Conservation (phyloP, 306 rosid species). For the Sphenostylis stenocarpa region DNA sequence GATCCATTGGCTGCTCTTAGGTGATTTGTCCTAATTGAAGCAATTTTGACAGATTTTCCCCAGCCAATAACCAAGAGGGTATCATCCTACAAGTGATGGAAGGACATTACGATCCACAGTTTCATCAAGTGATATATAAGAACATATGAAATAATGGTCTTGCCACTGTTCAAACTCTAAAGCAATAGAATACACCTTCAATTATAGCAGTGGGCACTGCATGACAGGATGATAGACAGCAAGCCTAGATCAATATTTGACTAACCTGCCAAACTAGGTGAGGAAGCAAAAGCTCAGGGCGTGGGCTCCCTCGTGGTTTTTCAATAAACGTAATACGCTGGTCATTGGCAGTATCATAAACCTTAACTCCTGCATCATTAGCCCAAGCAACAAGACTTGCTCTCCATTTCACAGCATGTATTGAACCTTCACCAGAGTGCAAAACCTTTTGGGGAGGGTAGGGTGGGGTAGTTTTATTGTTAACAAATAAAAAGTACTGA, state of each 20-base stretch:
- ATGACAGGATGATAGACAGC: slow-evolving; percentile 27
- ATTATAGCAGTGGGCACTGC: slow-evolving; percentile 20
- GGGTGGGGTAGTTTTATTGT: slow-evolving; percentile 14
- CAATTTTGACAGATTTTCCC: slow-evolving; percentile 95
- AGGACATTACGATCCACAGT: slow-evolving; percentile 34
- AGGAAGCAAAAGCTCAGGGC: slow-evolving; percentile 89
- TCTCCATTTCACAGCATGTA: slow-evolving; percentile 97
- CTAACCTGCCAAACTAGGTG: slow-evolving; percentile 99
- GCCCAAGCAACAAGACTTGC: slow-evolving; percentile 98
- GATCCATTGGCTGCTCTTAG: slow-evolving; percentile 68
- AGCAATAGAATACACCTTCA: slow-evolving; percentile 20
- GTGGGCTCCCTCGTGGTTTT: slow-evolving; percentile 92
- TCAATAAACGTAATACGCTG: slow-evolving; percentile 92
- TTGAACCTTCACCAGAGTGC: slow-evolving; percentile 99
- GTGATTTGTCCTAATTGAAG: slow-evolving; percentile 69
- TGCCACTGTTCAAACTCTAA: background rate
- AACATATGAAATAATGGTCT: slow-evolving; percentile 22
- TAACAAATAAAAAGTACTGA: slow-evolving; percentile 28
- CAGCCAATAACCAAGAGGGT: slow-evolving; percentile 91
- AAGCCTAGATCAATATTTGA: slow-evolving; percentile 31
- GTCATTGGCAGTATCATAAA: slow-evolving; percentile 86
- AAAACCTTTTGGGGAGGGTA: slow-evolving; percentile 62
- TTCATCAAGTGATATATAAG: slow-evolving; percentile 23
- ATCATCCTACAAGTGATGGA: slow-evolving; percentile 69
- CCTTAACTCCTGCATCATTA: slow-evolving; percentile 94